Base-by-base conservation (phyloP, 352 stramenopile genomes). In the Globisporangium cylindrosporum region DNA sequence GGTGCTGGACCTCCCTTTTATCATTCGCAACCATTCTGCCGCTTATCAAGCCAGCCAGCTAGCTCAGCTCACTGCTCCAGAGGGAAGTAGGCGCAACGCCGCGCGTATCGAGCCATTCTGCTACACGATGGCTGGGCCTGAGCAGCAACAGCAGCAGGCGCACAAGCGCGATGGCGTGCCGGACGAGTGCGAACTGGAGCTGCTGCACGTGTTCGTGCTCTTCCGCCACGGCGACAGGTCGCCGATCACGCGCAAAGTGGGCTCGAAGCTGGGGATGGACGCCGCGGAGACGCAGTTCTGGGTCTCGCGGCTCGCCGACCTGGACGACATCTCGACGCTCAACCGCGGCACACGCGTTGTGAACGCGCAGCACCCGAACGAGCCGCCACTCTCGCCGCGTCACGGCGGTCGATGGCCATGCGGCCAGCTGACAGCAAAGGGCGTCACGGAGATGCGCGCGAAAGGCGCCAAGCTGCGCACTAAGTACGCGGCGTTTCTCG, bases 201-300 rank as follows among this genome's bases (percentile, higher is more conserved):
- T 93, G 38, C 61, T 77, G 54, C 86, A 94, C 46, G 81, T 94
- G 69, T 51, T 86, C n/a, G 78, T 85, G 62, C 70, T 92, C 66
- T 93, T 93, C 62, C 86, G 86, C 14, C 86, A 94, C 68, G 86
- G 86, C 49, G 86, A 94, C 62, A 80, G 86, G 18, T 91, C 86
- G n/a, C 86, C 86, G 4, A 88, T 94, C 74, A 86, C 81, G 49
- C 80, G 79, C 41, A 72, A 66, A 15, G 71, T 92, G 8, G 81
- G 79, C 66, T 8, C 64, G 14, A 78, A 79, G 7, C 57, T 93
- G 60, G 7, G 32, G 22, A 88, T 93, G 73, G 69, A 70, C 24
- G 67, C 67, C 51, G 32, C 53, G 1, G 82, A 93, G 64, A 81
- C 68, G 58, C 63, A 86, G 65, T 90, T 90, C 59, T 93, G 86